Percentiles rank a stretch among this genome's conserved stretches.
phyloP scores from a whole-genome alignment of 2,329 filamentous ascomycete genomes.

The Exophiala spinifera region DNA sequence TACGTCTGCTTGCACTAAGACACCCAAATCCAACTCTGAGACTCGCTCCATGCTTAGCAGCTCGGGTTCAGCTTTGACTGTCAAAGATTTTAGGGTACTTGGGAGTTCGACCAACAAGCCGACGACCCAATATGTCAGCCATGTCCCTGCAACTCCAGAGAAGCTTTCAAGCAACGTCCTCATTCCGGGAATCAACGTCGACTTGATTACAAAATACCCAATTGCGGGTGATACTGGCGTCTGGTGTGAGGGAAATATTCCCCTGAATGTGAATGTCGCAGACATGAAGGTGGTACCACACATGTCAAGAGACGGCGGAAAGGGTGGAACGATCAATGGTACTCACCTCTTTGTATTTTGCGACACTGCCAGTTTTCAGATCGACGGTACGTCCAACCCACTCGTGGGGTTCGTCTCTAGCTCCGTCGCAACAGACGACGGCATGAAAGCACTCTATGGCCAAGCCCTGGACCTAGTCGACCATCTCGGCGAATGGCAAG shows the following conservation, averaged over 20 bases:
- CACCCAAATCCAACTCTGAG: not conserved
- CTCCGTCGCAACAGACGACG: conserved; percentile 32
- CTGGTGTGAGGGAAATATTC: conserved; percentile 20
- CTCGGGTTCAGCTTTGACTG: conserved; percentile 14
- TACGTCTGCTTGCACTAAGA: not conserved
- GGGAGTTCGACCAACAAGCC: conserved; percentile 30
- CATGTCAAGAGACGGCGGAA: conserved; percentile 34
- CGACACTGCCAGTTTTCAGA: conserved; percentile 33
- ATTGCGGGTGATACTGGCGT: conserved; percentile 31
- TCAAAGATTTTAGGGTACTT: conserved; percentile 25
- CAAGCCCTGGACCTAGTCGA: conserved; percentile 31
- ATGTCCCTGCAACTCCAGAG: conserved; percentile 20
- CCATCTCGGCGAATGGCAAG: conserved; percentile 34
- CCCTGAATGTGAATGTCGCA: conserved; percentile 11
- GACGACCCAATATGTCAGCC: conserved; percentile 31
- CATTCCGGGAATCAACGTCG: conserved; percentile 29
- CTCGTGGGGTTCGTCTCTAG: conserved; percentile 34
- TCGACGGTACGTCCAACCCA: conserved; percentile 27
- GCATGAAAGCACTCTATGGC: conserved; percentile 31
- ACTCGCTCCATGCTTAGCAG: not conserved
- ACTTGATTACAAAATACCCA: conserved; percentile 31
- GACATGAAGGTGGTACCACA: conserved; percentile 29
- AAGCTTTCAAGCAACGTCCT: conserved; percentile 27
- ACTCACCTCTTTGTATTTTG: conserved; percentile 35
- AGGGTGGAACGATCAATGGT: conserved; percentile 34